Evolutionary conservation across 257 asterid species (phyloP).

Genomic region (Galeopsis tetrahit): DNA sequence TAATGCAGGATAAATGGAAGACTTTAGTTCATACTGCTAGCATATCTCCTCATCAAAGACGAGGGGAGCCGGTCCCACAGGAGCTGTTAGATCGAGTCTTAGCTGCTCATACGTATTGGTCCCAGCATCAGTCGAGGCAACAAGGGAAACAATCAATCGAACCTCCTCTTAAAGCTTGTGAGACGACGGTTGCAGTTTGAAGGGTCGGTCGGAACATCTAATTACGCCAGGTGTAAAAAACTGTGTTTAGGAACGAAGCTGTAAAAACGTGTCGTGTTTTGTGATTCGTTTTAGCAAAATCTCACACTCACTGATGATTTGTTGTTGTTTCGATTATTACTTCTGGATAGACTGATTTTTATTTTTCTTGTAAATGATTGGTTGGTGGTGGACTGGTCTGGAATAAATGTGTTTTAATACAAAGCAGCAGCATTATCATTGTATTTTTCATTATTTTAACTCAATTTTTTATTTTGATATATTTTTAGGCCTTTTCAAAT

Average conservation of each 20-base stretch:
- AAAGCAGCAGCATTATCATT: not conserved
- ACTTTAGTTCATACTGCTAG: constrained; percentile 91
- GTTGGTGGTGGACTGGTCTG: not conserved
- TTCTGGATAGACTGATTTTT: constrained; percentile 35
- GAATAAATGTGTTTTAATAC: constrained; percentile 31
- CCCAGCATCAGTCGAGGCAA: constrained; percentile 72
- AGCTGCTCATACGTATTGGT: constrained; percentile 76
- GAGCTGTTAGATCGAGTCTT: constrained; percentile 80
- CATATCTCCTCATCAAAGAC: constrained; percentile 88
- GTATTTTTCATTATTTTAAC: too few species aligned
- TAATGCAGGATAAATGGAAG: constrained; percentile 87
- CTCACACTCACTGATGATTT: constrained; percentile 48
- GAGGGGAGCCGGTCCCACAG: constrained; percentile 95
- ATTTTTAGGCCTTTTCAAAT: too few species aligned
- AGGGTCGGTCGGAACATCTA: constrained; percentile 23
- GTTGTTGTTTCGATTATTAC: constrained; percentile 33
- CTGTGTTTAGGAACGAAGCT: constrained; percentile 41
- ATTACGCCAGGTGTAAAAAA: constrained; percentile 41
- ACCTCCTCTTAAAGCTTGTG: constrained; percentile 39
- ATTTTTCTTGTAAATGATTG: constrained; percentile 34
- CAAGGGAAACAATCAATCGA: constrained; percentile 52
- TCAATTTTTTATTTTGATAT: not conserved
- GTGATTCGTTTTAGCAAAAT: constrained; percentile 33
- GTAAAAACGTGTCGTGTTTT: constrained; percentile 44
- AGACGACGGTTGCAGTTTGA: constrained; percentile 44